phyloP scores from a whole-genome alignment of 768 basidiomycete species.

The Auriscalpium orientale region DNA sequence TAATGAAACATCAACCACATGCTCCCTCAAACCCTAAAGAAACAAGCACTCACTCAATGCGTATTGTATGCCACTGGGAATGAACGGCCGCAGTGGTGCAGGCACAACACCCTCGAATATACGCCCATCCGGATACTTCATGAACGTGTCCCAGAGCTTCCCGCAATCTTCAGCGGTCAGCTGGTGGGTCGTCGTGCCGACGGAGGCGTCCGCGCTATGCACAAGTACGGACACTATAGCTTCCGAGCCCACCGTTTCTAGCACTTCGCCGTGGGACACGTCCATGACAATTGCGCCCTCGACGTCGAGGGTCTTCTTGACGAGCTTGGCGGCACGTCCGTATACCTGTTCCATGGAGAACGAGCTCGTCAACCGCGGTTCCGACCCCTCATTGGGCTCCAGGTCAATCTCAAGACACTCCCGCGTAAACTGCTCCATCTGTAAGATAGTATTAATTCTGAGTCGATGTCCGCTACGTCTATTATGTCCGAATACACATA shows the following conservation, averaged over 20 bases:
- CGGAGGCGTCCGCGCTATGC: conserved; percentile 57
- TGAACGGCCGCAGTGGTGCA: conserved; percentile 70
- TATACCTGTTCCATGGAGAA: conserved; percentile 82
- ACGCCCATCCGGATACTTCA: conserved; percentile 75
- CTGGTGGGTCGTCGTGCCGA: conserved; percentile 43
- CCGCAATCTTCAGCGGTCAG: conserved; percentile 67
- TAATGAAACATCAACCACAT: conserved; percentile 21
- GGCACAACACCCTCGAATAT: conserved; percentile 85
- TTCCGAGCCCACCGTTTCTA: conserved; percentile 59
- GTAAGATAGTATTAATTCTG: neutral
- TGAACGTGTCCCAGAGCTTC: conserved; percentile 70
- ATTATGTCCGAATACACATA: conserved; percentile 25
- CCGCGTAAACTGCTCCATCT: conserved; percentile 95
- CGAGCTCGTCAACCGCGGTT: conserved; percentile 22
- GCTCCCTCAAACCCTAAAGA: conserved; percentile 47
- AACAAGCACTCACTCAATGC: conserved; percentile 60
- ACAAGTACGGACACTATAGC: conserved; percentile 60
- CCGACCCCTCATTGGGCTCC: conserved; percentile 35
- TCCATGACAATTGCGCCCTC: conserved; percentile 92
- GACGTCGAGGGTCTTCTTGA: conserved; percentile 84
- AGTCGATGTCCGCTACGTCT: neutral
- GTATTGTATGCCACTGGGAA: conserved; percentile 79
- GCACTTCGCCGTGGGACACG: conserved; percentile 82
- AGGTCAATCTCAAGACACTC: conserved; percentile 90
- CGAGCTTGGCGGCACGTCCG: conserved; percentile 81